Evolutionary conservation across 2,329 filamentous ascomycete genomes (phyloP).

Genomic region (Bisporella sp.): DNA sequence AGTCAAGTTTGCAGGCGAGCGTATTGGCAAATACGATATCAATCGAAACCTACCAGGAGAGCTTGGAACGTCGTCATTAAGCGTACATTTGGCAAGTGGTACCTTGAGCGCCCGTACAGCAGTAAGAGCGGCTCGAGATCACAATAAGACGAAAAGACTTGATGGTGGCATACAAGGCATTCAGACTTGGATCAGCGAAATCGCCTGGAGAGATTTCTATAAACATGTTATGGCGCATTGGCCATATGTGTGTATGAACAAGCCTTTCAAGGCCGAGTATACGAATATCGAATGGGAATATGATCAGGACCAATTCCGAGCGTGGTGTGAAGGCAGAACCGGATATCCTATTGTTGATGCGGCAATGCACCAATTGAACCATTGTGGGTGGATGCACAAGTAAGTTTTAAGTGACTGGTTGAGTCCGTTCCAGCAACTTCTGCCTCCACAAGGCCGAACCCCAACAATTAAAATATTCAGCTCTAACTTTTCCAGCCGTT

Average conservation of each 20-base stretch:
- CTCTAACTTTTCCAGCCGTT: conserved; percentile 35
- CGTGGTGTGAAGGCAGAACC: conserved; percentile 69
- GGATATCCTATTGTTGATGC: conserved; percentile 82
- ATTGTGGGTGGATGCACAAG: conserved; percentile 75
- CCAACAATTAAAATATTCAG: no score
- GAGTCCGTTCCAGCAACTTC: no score
- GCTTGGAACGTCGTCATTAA: conserved; percentile 60
- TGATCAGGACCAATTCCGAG: conserved; percentile 57
- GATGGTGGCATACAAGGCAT: conserved; percentile 61
- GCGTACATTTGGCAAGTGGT: conserved; percentile 65
- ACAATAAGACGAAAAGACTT: conserved; percentile 57
- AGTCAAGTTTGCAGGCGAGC: conserved; percentile 42
- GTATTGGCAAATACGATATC: conserved; percentile 53
- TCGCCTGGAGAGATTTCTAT: conserved; percentile 86
- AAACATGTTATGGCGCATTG: conserved; percentile 78
- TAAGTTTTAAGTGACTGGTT: no score
- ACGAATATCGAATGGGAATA: conserved; percentile 80
- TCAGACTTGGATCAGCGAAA: conserved; percentile 69
- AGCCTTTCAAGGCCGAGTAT: conserved; percentile 78
- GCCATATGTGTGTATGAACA: conserved; percentile 78
- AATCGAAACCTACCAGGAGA: conserved; percentile 59
- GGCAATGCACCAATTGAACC: conserved; percentile 70
- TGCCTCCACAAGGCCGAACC: no score
- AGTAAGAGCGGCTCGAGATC: conserved; percentile 53
- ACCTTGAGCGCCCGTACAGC: conserved; percentile 62